Base-by-base conservation (phyloP, 345 rosid species). In the Raphanus raphanistrum region DNA sequence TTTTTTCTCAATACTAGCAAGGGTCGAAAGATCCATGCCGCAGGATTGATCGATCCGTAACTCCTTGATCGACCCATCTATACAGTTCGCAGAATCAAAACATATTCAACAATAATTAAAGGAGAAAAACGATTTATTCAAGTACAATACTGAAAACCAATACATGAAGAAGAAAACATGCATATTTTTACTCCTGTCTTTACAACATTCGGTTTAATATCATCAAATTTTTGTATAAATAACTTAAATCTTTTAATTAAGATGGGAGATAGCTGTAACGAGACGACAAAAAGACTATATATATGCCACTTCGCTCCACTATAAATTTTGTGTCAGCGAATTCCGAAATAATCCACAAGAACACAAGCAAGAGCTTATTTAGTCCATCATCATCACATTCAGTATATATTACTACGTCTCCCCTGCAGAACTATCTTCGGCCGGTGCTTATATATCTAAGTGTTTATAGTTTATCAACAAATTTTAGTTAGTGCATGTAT, bases 281-380 rank as follows among this genome's bases (percentile, higher is more conserved):
- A 41, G 12, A 41, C 9, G 48, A 41, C 48, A 41, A 41, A 38
- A 41, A 3, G 48, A 41, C 13, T 41, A 10, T 35, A 32, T 36
- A 41, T 41, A 38, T 38, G 45, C 45, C 13, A 38, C 45, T 38
- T 38, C 3, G 45, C 12, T 38, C 45, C 45, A 38, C 45, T 10
- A 38, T 38, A 38, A 55, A 55, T 21, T 11, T 25, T 55, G 59
- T 9, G 61, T 21, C 61, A 55, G 29, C 63, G 8, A 61, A 61
- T 11, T 50, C 75, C 57, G 35, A 76, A 50, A 61, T 38, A 62
- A 76, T 62, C 57, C 26, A 62, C 29, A 55, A 55, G 29, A 12
- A 55, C 61, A 21, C 28, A 55, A 55, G 25, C 10, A 52, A 52
- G 25, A 52, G 25, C 58, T 55, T 55, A 21, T 21, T 8, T 55